These are phyloP conservation scores for Zygoascus hellenicus DNA, from an alignment of 1,139 yeast species.

Conservation along the genomic window DNA sequence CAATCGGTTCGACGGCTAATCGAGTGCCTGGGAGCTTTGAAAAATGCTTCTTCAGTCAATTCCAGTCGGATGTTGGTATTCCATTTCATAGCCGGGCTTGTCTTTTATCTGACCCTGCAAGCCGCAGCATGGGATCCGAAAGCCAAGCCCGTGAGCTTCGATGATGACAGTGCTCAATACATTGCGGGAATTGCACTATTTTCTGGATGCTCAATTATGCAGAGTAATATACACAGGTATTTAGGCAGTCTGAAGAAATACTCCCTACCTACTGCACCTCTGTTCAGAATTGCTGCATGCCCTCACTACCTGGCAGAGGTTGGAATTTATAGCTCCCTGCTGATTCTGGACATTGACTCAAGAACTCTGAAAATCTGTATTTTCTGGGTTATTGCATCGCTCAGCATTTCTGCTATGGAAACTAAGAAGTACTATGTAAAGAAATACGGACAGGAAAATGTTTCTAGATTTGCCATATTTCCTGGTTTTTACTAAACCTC, in stretches of 20 bases:
- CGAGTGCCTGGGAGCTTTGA: slow-evolving; percentile 54
- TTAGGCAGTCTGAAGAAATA: slow-evolving; percentile 62
- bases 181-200: slow-evolving; percentile 29
- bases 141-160: not conserved
- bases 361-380: slow-evolving; percentile 23
- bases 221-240: slow-evolving; percentile 52
- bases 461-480: slow-evolving; percentile 28
- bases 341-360: slow-evolving; percentile 11
- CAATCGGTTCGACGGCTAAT: slow-evolving; percentile 62
- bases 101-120: slow-evolving; percentile 49
- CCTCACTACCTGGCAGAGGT: slow-evolving; percentile 84
- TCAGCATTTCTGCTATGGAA: slow-evolving; percentile 58
- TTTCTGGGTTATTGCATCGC: slow-evolving; percentile 58
- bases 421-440: slow-evolving; percentile 48
- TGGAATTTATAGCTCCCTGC: slow-evolving; percentile 43
- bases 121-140: slow-evolving; percentile 21
- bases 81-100: slow-evolving; percentile 71
- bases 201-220: slow-evolving; percentile 47
- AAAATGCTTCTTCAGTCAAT: slow-evolving; percentile 27
- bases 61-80: slow-evolving; percentile 60
- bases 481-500: slow-evolving; percentile 20
- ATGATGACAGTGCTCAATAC: not conserved
- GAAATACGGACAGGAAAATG: slow-evolving; percentile 21
- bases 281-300: slow-evolving; percentile 52
- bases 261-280: slow-evolving; percentile 50